Conservation (phyloP, 179 eudicot species). For the Corrigiola litoralis region DNA sequence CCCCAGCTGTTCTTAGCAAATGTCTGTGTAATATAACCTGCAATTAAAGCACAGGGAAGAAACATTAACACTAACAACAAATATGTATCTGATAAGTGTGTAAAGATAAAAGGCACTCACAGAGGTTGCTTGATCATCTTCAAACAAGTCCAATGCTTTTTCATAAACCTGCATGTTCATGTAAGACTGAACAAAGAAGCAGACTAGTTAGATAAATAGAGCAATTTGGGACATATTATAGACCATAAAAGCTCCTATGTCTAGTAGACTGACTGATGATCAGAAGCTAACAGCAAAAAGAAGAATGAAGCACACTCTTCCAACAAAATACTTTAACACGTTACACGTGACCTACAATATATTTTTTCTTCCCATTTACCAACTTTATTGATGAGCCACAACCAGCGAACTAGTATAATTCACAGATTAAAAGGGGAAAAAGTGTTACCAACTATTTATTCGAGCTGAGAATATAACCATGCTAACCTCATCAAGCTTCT, state of each 20-base stretch:
- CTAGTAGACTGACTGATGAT: neutral
- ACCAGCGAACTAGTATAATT: too few species aligned
- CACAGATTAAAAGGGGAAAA: neutral
- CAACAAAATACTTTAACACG: too few species aligned
- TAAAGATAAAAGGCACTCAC: slow-evolving; percentile 38
- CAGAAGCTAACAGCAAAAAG: too few species aligned
- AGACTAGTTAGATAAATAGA: slow-evolving; percentile 9
- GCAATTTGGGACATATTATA: slow-evolving; percentile 4
- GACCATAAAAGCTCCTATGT: neutral
- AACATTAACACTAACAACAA: slow-evolving; percentile 1
- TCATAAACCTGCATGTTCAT: slow-evolving; percentile 81
- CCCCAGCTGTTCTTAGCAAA: slow-evolving; percentile 74
- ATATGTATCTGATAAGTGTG: slow-evolving; percentile 3
- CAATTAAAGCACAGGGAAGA: slow-evolving; percentile 8
- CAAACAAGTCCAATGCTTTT: slow-evolving; percentile 89
- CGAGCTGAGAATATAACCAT: neutral
- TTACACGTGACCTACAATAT: too few species aligned
- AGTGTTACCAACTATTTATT: neutral
- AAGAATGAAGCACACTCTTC: neutral
- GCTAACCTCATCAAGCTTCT: slow-evolving; percentile 86
- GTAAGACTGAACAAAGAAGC: slow-evolving; percentile 48
- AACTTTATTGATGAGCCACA: too few species aligned
- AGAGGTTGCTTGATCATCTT: slow-evolving; percentile 77
- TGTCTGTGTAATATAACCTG: slow-evolving; percentile 87
- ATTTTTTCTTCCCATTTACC: too few species aligned